Conservation (phyloP, 2,329 filamentous ascomycete genomes). For the Apiospora rasikravindrae region DNA sequence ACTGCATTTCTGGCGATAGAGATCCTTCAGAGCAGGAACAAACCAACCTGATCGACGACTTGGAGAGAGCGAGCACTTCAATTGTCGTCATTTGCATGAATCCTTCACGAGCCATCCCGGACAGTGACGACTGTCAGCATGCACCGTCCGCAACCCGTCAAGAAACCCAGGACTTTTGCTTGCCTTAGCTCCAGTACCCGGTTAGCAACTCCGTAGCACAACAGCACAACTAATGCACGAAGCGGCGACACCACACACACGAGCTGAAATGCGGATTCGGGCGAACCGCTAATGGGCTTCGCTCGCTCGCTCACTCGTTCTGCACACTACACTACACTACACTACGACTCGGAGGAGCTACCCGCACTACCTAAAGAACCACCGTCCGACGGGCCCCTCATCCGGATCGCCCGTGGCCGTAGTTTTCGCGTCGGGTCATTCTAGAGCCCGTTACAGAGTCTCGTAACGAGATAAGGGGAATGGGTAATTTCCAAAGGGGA, state of each 20-base stretch:
- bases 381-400: not conserved
- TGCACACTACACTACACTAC: not conserved
- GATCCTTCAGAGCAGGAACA: not conserved
- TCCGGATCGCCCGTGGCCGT: not conserved
- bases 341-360: conserved; percentile 3
- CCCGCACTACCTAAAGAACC: not conserved
- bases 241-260: not conserved
- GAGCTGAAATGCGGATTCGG: conserved; percentile 15
- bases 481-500: too few species aligned
- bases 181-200: not conserved
- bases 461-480: not conserved
- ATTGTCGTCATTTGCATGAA: not conserved
- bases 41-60: not conserved
- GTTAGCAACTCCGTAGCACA: not conserved
- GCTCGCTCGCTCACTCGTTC: too few species aligned
- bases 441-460: not conserved
- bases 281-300: not conserved
- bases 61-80: not conserved
- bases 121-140: not conserved
- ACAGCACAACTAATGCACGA: not conserved
- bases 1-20: not conserved
- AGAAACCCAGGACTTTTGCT: not conserved
- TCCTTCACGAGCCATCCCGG: not conserved
- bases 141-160: not conserved
- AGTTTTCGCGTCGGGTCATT: not conserved